Evolutionary conservation across 2,329 filamentous ascomycete genomes (phyloP).

Genomic region (Trichoderma afroharzianum): DNA sequence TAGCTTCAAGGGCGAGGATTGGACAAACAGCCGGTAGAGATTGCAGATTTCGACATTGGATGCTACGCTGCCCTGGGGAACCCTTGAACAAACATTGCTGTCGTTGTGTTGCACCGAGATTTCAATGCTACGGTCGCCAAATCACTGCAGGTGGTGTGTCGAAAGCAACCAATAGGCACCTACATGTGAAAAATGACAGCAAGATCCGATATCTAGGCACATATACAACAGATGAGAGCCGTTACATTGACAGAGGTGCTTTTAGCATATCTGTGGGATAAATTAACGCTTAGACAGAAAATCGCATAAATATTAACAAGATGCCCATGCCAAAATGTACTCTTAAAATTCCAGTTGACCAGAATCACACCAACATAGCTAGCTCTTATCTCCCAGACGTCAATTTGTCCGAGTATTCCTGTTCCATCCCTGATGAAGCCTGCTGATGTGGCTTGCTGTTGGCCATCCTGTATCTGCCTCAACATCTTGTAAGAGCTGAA

Average conservation of each 20-base stretch:
- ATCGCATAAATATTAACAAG: neutral
- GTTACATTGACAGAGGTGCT: neutral
- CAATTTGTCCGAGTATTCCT: neutral
- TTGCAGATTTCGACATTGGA: neutral
- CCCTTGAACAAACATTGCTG: neutral
- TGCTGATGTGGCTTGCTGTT: neutral
- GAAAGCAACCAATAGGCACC: neutral
- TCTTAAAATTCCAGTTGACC: neutral
- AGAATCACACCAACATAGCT: neutral
- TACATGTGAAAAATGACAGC: neutral
- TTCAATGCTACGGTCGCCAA: neutral
- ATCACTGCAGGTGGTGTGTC: neutral
- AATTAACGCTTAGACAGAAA: neutral
- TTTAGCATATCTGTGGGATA: neutral
- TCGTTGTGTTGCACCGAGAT: neutral
- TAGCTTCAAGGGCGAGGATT: neutral
- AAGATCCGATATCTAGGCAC: neutral
- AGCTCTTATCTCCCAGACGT: neutral
- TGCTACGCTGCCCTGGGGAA: neutral
- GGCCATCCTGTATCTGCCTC: constrained; percentile 5
- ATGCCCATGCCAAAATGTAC: neutral
- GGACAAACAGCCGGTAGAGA: neutral
- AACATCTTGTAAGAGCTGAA: neutral
- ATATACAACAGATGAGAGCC: neutral
- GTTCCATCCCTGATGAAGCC: neutral